These are phyloP conservation scores for Lepiota brunneoincarnata DNA, from an alignment of 768 basidiomycete species.

Conservation along the genomic window DNA sequence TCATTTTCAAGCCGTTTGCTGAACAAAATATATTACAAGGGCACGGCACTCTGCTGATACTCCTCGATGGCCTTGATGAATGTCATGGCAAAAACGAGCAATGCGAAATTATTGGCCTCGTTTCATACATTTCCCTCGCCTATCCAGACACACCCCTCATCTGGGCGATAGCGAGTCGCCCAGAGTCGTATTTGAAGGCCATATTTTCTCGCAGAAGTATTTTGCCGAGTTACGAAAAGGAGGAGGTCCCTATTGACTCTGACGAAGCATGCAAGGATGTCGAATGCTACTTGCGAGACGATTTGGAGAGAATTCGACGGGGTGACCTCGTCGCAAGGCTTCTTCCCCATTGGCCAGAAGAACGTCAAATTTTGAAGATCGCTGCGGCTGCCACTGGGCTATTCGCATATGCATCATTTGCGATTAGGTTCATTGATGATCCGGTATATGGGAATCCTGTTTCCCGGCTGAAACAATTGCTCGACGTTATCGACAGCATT, in stretches of 20 bases:
- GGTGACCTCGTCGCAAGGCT: neutral
- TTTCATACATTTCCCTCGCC: neutral
- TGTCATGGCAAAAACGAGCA: conserved; percentile 14
- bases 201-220: conserved; percentile 4
- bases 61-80: conserved; percentile 25
- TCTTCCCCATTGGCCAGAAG: conserved; percentile 16
- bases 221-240: neutral
- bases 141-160: conserved; percentile 11
- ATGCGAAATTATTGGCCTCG: conserved; percentile 11
- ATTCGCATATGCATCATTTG: conserved; percentile 23
- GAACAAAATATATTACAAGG: neutral
- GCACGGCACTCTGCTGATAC: conserved; percentile 11
- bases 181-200: conserved; percentile 20
- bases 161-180: conserved; percentile 24
- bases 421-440: conserved; percentile 20
- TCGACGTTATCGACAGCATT: neutral
- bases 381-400: conserved; percentile 19
- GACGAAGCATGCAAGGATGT: conserved; percentile 17
- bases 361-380: conserved; percentile 10
- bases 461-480: neutral
- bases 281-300: conserved; percentile 13
- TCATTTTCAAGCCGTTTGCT: conserved; percentile 15
- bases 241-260: conserved; percentile 9
- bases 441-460: neutral
- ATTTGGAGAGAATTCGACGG: conserved; percentile 12